phyloP scores from a whole-genome alignment of 176 grass and related monocot species.

The maize (Zea mays) region DNA sequence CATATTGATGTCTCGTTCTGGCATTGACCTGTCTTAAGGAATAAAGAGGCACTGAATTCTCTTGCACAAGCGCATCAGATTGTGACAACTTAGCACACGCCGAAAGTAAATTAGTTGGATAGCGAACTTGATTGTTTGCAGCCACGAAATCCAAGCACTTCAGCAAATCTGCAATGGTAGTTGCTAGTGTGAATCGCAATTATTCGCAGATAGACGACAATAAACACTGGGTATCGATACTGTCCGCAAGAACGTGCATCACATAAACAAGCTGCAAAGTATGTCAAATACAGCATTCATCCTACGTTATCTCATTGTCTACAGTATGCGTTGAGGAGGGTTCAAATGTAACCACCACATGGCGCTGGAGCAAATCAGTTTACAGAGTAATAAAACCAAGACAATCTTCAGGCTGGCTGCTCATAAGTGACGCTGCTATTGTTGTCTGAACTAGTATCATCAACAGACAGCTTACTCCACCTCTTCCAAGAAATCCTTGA shows the following conservation, averaged over 20 bases:
- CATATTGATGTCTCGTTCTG: no score
- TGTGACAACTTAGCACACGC: not conserved
- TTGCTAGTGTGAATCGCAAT: not conserved
- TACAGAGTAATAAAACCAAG: conserved; percentile 34
- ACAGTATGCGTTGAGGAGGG: conserved; percentile 10
- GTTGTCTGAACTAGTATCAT: not conserved
- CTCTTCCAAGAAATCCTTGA: conserved; percentile 97
- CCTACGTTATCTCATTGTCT: conserved; percentile 10
- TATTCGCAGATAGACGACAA: not conserved
- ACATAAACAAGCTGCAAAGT: not conserved
- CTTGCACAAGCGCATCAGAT: no score
- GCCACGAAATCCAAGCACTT: not conserved
- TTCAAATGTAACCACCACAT: conserved; percentile 29
- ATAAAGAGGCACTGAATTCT: no score
- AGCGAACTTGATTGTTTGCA: not conserved
- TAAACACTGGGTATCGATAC: not conserved
- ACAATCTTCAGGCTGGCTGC: conserved; percentile 30
- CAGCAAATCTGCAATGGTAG: not conserved
- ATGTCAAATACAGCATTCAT: conserved; percentile 32
- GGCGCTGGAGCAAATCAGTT: conserved; percentile 31
- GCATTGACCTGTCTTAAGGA: no score
- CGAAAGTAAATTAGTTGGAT: not conserved
- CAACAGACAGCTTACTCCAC: conserved; percentile 62
- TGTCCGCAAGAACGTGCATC: not conserved
- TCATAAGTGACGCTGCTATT: conserved; percentile 10